A percentile compares a stretch with the other conserved stretches of the same genome.
These are phyloP conservation scores for Erigeron philadelphicus DNA, from an alignment of 140 eudicot species.

Conservation along the genomic window DNA sequence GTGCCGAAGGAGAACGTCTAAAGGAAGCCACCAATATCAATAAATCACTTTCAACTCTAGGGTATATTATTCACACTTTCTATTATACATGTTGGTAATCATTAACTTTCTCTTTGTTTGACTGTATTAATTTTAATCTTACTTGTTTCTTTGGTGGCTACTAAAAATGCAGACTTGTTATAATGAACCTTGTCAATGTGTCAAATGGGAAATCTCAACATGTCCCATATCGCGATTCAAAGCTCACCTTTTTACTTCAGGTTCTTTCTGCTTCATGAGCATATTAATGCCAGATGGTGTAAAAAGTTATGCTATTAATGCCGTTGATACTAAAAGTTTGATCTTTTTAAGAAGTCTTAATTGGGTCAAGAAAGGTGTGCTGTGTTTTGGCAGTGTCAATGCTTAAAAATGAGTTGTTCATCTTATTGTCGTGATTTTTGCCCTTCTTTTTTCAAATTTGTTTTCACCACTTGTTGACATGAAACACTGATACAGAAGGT, in stretches of 20 bases:
- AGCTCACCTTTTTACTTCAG: constrained; percentile 98
- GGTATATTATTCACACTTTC: constrained; percentile 42
- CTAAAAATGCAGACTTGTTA: constrained; percentile 70
- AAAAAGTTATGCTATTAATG: constrained; percentile 1
- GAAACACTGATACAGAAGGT: constrained; percentile 18
- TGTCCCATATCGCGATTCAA: constrained; percentile 96
- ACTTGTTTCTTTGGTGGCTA: constrained; percentile 12
- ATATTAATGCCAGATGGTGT: not conserved
- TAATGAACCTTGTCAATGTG: constrained; percentile 89
- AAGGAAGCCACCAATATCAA: constrained; percentile 98
- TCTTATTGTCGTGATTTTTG: not conserved
- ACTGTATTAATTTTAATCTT: not conserved
- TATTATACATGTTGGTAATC: constrained; percentile 18
- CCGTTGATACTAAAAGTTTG: not conserved
- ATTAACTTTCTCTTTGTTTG: not conserved
- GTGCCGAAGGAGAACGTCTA: constrained; percentile 98
- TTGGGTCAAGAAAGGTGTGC: not conserved
- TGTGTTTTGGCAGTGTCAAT: not conserved
- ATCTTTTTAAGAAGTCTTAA: constrained; percentile 2
- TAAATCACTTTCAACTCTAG: constrained; percentile 94
- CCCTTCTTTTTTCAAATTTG: not conserved
- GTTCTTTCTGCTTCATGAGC: constrained; percentile 36
- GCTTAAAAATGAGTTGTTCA: not conserved
- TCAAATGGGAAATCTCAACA: constrained; percentile 89
- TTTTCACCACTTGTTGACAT: constrained; percentile 9